phyloP scores from a whole-genome alignment of 805 yeast species.

The Barnettozyma botsteinii region DNA sequence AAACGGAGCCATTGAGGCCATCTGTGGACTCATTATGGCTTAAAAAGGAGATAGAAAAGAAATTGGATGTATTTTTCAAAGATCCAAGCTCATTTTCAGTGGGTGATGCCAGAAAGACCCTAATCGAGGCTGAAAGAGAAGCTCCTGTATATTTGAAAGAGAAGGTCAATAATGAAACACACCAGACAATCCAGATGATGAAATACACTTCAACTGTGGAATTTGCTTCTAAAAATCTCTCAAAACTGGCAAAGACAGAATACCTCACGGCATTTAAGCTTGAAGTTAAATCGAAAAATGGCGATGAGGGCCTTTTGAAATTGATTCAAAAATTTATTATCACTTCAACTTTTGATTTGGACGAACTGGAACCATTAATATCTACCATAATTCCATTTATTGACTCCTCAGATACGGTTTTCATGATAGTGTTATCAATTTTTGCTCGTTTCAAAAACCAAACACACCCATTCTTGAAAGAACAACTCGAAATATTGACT shows the following conservation, averaged over 20 bases:
- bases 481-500: slow-evolving; percentile 16
- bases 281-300: slow-evolving; percentile 2
- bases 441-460: slow-evolving; percentile 8
- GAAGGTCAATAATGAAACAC: slow-evolving; percentile 7
- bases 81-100: not conserved
- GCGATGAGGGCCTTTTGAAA: not conserved
- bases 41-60: not conserved
- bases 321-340: slow-evolving; percentile 25
- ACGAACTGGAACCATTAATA: slow-evolving; percentile 11
- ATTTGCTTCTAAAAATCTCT: slow-evolving; percentile 1
- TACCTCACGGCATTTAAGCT: slow-evolving; percentile 9
- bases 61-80: slow-evolving; percentile 1
- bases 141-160: not conserved
- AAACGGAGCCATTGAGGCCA: no score
- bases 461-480: slow-evolving; percentile 12
- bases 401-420: slow-evolving; percentile 5
- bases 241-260: slow-evolving; percentile 5
- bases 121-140: not conserved
- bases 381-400: slow-evolving; percentile 13
- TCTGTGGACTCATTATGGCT: no score
- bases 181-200: slow-evolving; percentile 5
- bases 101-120: not conserved
- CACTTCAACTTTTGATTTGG: slow-evolving; percentile 20
- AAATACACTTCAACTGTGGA: not conserved
- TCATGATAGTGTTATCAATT: slow-evolving; percentile 14